These are phyloP conservation scores for Cordia subcordata DNA, from an alignment of 257 asterid genomes.

Conservation along the genomic window DNA sequence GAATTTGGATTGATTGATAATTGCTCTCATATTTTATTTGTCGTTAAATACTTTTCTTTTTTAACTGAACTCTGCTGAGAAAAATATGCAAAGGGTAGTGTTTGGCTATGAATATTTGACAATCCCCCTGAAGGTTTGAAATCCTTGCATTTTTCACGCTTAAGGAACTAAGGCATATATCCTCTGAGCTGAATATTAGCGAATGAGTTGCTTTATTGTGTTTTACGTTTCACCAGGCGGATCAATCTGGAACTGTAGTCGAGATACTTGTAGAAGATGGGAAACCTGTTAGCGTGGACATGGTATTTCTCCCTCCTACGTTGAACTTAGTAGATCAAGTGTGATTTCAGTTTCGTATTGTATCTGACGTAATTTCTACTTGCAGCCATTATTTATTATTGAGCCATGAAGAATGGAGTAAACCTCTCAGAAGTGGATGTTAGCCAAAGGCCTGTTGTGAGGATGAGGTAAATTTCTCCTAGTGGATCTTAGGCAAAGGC, in stretches of 20 bases:
- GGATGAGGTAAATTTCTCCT: background rate
- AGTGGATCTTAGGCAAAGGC: background rate
- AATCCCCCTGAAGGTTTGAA: background rate
- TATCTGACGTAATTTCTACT: background rate
- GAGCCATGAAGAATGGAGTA: constrained; percentile 41
- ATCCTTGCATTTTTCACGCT: background rate
- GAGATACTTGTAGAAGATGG: constrained; percentile 71
- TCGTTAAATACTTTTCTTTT: too few relatives aligned
- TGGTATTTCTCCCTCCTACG: constrained; percentile 39
- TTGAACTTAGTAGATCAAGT: background rate
- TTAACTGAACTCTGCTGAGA: too few relatives aligned
- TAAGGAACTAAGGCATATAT: background rate
- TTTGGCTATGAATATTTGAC: too few relatives aligned
- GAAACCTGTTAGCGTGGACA: constrained; percentile 74
- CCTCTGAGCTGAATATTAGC: background rate
- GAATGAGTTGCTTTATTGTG: background rate
- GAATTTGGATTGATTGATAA: too few relatives aligned
- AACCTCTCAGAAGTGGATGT: too few relatives aligned
- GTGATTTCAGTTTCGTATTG: background rate
- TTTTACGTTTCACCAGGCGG: constrained; percentile 46
- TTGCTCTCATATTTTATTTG: too few relatives aligned
- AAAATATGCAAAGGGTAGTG: too few relatives aligned
- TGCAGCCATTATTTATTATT: constrained; percentile 77
- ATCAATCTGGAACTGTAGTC: constrained; percentile 63
- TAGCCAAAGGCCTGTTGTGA: background rate